Evolutionary conservation across 2,329 filamentous ascomycete species (phyloP).

Genomic region (Penicillium palitans): DNA sequence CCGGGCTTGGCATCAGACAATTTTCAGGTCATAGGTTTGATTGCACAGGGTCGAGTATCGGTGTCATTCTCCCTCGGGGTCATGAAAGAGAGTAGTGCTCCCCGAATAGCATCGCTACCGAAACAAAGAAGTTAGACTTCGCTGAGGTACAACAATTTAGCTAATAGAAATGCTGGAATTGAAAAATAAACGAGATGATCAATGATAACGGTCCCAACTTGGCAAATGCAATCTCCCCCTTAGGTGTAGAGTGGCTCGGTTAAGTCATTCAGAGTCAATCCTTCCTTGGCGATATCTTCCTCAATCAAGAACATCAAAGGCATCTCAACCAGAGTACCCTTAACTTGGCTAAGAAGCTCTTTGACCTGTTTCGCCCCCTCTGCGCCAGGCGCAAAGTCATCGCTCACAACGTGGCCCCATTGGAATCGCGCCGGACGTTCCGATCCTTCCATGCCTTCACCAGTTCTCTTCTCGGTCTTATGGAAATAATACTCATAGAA

Average conservation of each 20-base stretch:
- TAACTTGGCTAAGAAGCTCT: slow-evolving; percentile 64
- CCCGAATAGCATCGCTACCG: neutral
- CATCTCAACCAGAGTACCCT: slow-evolving; percentile 82
- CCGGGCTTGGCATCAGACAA: neutral
- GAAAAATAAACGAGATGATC: neutral
- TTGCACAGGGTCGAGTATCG: neutral
- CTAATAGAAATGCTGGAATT: neutral
- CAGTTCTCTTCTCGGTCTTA: slow-evolving; percentile 38
- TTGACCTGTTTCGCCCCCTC: slow-evolving; percentile 73
- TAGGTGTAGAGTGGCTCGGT: slow-evolving; percentile 72
- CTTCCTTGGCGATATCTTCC: slow-evolving; percentile 82
- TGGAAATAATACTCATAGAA: slow-evolving; percentile 64
- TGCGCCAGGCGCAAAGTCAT: slow-evolving; percentile 63
- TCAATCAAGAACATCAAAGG: slow-evolving; percentile 82
- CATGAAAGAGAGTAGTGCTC: neutral
- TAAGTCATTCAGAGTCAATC: slow-evolving; percentile 68
- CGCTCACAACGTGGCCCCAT: slow-evolving; percentile 83
- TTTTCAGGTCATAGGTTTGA: neutral
- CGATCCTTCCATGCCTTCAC: slow-evolving; percentile 46
- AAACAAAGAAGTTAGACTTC: neutral
- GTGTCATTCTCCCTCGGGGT: neutral
- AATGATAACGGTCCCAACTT: neutral
- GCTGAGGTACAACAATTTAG: slow-evolving; percentile 1
- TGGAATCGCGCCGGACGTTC: slow-evolving; percentile 59
- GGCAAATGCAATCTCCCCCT: slow-evolving; percentile 13